Base-by-base conservation (phyloP, 805 yeast species). In the Vanderwaltozyma verrucispora region DNA sequence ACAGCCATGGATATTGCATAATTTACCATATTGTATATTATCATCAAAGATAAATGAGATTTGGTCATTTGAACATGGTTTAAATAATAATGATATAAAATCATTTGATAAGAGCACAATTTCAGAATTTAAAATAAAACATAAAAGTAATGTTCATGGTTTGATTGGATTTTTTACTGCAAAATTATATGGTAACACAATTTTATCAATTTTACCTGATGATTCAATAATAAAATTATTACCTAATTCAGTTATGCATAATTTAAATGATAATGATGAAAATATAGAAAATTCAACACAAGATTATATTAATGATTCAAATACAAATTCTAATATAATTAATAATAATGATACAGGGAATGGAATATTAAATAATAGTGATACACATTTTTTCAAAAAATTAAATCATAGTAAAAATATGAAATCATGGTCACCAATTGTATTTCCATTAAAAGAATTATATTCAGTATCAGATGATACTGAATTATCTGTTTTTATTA, bases 81-180 rank as follows among this genome's bases (percentile, higher is more conserved):
- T 82, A 1, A 27, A 13, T 17, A 17, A 28, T 13, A 33, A 36
- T 10, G 34, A 25, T 11, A n/a, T 23, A 1, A 26, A 32, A 13
- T 35, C 34, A 5, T 45, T 55, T 32, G 41, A 44, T 7, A 47
- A 41, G 32, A 48, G 39, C 21, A 41, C 53, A 2, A 59, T 60
- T 12, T 62, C 63, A 3, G 60, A 63, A 2, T 69, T 79, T 42
- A 62, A 63, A 34, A 63, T 72, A 5, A 63, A 66, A 13, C 59
- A 69, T 24, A 66, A 71, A 37, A 72, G 80, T 2, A 69, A 69
- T 15, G 55, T 84, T 3, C 88, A 85, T 54, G 95, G 89, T 0
- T 54, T 87, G 26, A 63, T 75, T 3, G 96, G 96, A 0, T 77
- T 66, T 50, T 88, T 88, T 50, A 68, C 68, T n/a, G 77, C 92